phyloP scores from a whole-genome alignment of 1,284 basidiomycete species.

The Cerrena zonata region DNA sequence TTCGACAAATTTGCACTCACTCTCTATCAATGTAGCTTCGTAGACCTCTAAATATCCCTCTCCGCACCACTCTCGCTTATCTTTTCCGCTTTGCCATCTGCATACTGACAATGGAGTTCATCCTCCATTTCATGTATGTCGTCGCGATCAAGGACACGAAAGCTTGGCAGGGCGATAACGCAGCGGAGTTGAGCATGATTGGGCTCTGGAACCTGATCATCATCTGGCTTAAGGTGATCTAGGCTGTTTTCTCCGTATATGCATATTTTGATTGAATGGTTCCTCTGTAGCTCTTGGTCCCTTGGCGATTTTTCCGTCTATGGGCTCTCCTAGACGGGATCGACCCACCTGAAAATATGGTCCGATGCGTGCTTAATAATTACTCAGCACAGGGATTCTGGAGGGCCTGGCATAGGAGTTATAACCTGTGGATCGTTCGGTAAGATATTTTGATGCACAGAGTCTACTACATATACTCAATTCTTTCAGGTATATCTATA shows the following conservation, averaged over 20 bases:
- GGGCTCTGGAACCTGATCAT: conserved; percentile 97
- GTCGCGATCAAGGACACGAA: conserved; percentile 91
- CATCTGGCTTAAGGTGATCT: conserved; percentile 87
- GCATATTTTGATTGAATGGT: background rate
- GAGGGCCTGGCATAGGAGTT: conserved; percentile 93
- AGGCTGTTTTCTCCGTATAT: conserved; percentile 1
- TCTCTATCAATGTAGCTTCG: conserved; percentile 46
- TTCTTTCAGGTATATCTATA: conserved; percentile 78
- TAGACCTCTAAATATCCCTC: conserved; percentile 41
- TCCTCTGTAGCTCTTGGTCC: conserved; percentile 71
- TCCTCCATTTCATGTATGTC: conserved; percentile 93
- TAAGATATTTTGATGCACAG: conserved; percentile 25
- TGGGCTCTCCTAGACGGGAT: conserved; percentile 90
- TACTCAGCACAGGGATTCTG: conserved; percentile 93
- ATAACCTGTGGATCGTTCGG: conserved; percentile 94
- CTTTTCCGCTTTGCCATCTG: conserved; percentile 67
- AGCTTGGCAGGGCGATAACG: conserved; percentile 70
- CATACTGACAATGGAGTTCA: conserved; percentile 82
- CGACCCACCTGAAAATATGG: conserved; percentile 97
- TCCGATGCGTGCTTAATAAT: conserved; percentile 97
- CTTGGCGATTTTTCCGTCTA: conserved; percentile 95
- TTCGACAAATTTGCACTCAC: background rate
- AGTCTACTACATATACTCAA: background rate
- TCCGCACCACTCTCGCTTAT: conserved; percentile 46
- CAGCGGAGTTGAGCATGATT: conserved; percentile 84